Conservation (phyloP, 2,329 filamentous ascomycete species). For the Bisporella sp. region DNA sequence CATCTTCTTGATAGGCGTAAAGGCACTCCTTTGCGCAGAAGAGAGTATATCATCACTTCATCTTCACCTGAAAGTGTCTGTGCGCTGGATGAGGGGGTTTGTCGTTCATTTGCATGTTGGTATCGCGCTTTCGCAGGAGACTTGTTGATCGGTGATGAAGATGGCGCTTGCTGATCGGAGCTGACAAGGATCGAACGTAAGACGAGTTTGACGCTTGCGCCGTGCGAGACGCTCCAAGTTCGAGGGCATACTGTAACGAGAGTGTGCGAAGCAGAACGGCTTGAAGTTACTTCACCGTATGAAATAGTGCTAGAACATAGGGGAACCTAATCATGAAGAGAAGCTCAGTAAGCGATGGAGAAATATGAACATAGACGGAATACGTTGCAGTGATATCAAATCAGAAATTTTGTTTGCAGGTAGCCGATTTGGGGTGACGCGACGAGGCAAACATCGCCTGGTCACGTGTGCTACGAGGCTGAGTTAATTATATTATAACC, state of each 20-base stretch:
- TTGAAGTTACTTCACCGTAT: neutral
- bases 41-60: slow-evolving; percentile 8
- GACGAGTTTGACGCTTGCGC: slow-evolving; percentile 21
- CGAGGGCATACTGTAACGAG: slow-evolving; percentile 1
- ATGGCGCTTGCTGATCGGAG: neutral
- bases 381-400: neutral
- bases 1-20: neutral
- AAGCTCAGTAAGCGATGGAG: neutral
- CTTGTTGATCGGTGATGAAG: slow-evolving; percentile 8
- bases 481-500: too few species aligned
- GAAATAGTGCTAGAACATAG: neutral
- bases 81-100: slow-evolving; percentile 6
- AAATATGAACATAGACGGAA: too few species aligned
- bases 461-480: too few species aligned
- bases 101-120: slow-evolving; percentile 3
- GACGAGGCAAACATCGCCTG: neutral
- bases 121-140: slow-evolving; percentile 22
- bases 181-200: slow-evolving; percentile 21
- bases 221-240: slow-evolving; percentile 12
- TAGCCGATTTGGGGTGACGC: neutral
- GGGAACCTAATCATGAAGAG: neutral
- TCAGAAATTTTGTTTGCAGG: neutral
- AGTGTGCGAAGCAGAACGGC: neutral
- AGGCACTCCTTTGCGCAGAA: slow-evolving; percentile 2
- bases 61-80: neutral